Evolutionary conservation across 1,284 basidiomycete species (phyloP).

Genomic region (Termitomyces sp.): DNA sequence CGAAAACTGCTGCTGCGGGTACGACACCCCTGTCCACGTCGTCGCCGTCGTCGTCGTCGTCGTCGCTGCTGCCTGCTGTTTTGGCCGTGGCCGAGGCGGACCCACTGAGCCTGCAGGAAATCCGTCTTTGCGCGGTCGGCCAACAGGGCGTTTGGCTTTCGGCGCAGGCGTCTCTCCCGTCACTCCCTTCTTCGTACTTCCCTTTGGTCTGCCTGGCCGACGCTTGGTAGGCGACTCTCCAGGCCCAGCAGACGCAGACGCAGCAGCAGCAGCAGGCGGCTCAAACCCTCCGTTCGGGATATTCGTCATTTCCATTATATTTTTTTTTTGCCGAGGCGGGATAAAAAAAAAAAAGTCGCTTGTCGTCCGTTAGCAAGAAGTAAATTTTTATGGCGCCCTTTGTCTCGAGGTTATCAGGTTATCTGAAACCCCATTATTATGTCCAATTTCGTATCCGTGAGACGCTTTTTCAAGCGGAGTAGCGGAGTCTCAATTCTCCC

Average conservation of each 20-base stretch:
- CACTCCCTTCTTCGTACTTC: constrained; percentile 39
- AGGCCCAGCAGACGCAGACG: background rate
- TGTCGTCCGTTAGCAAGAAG: no score
- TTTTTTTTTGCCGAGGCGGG: background rate
- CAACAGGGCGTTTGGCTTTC: constrained; percentile 41
- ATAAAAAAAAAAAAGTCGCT: no score
- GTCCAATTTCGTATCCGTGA: background rate
- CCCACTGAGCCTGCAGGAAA: constrained; percentile 41
- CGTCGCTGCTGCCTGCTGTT: constrained; percentile 7
- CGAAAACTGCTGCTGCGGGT: constrained; percentile 3
- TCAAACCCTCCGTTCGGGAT: constrained; percentile 14
- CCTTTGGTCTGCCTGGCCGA: constrained; percentile 45
- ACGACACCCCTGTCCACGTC: constrained; percentile 4
- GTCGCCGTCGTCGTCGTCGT: background rate
- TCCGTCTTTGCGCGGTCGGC: constrained; percentile 42
- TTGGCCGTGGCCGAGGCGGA: constrained; percentile 19
- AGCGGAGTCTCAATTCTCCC: constrained; percentile 2
- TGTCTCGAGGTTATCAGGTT: constrained; percentile 7
- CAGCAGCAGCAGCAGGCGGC: no score
- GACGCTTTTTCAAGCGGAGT: background rate
- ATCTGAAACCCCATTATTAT: constrained; percentile 11
- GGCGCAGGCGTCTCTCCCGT: constrained; percentile 22
- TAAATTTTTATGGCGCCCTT: no score
- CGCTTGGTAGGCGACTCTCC: constrained; percentile 30
- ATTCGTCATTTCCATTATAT: constrained; percentile 15